Conservation (phyloP, 1,139 yeast species). For the Saccharomycopsis phalli region DNA sequence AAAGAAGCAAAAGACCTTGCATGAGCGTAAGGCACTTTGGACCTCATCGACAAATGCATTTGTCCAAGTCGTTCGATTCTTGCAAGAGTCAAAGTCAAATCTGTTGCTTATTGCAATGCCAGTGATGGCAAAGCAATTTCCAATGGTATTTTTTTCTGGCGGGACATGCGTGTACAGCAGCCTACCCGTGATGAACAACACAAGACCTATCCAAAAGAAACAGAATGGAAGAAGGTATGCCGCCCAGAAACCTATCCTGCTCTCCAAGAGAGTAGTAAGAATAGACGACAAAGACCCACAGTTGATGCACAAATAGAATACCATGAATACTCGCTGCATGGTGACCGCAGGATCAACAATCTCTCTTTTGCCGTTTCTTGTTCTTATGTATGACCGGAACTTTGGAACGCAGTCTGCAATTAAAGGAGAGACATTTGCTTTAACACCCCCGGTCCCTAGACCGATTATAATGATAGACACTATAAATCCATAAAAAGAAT, state of each 20-base stretch:
- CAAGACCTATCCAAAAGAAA: slow-evolving; percentile 54
- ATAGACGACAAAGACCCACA: slow-evolving; percentile 59
- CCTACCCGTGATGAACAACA: slow-evolving; percentile 47
- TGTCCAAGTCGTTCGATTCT: slow-evolving; percentile 33
- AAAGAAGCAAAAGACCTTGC: slow-evolving; percentile 53
- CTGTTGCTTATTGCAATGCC: slow-evolving; percentile 40
- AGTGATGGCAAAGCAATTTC: slow-evolving; percentile 44
- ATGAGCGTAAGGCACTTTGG: slow-evolving; percentile 46
- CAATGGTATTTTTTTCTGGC: slow-evolving; percentile 54
- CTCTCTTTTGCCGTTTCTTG: slow-evolving; percentile 41
- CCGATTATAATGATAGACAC: slow-evolving; percentile 38
- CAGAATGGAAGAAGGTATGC: slow-evolving; percentile 64
- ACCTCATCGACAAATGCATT: slow-evolving; percentile 60
- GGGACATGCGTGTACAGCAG: slow-evolving; percentile 51
- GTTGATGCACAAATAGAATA: slow-evolving; percentile 61
- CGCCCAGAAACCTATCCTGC: slow-evolving; percentile 61
- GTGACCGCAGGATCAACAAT: slow-evolving; percentile 56
- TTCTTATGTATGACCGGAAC: slow-evolving; percentile 39
- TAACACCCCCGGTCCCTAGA: slow-evolving; percentile 43
- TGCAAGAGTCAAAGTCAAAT: slow-evolving; percentile 32
- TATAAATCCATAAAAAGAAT: slow-evolving; percentile 36
- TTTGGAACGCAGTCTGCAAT: slow-evolving; percentile 37
- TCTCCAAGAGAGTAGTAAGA: slow-evolving; percentile 54
- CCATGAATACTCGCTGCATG: slow-evolving; percentile 51
- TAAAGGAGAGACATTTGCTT: slow-evolving; percentile 42